These are phyloP conservation scores for Mycocentrospora acerina DNA, from an alignment of 2,329 filamentous ascomycete genomes.

Conservation along the genomic window DNA sequence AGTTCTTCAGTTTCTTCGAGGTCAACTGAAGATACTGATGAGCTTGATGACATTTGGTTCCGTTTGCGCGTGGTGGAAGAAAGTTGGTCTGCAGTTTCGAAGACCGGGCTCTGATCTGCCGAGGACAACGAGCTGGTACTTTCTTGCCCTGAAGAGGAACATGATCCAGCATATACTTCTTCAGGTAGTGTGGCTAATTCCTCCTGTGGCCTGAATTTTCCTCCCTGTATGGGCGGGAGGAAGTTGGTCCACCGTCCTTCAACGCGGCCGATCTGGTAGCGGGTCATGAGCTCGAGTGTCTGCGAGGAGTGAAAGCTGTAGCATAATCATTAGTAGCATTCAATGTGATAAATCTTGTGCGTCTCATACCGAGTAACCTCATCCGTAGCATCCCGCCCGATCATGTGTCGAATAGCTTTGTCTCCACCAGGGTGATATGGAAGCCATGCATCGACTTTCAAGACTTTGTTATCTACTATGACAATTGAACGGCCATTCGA, in stretches of 20 bases:
- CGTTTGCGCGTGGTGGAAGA: slow-evolving; percentile 39
- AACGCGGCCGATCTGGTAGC: slow-evolving; percentile 80
- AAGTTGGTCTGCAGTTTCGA: slow-evolving; percentile 54
- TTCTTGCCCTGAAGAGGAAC: slow-evolving; percentile 27
- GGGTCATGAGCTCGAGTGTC: slow-evolving; percentile 73
- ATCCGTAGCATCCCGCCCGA: slow-evolving; percentile 90
- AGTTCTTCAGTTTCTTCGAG: slow-evolving; percentile 39
- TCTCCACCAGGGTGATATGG: slow-evolving; percentile 90
- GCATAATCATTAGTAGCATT: slow-evolving; percentile 6
- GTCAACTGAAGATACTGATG: slow-evolving; percentile 59
- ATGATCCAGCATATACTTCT: slow-evolving; percentile 25
- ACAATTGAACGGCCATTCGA: slow-evolving; percentile 77
- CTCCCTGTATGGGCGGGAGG: slow-evolving; percentile 86
- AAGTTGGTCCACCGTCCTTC: slow-evolving; percentile 86
- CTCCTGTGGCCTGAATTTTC: slow-evolving; percentile 64
- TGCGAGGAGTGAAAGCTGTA: slow-evolving; percentile 77
- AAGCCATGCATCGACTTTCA: slow-evolving; percentile 88
- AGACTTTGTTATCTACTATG: slow-evolving; percentile 76
- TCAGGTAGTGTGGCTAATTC: slow-evolving; percentile 41
- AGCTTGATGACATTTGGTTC: slow-evolving; percentile 54
- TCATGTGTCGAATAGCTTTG: slow-evolving; percentile 89
- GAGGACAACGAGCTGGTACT: slow-evolving; percentile 50
- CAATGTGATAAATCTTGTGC: neutral
- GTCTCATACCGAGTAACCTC: slow-evolving; percentile 80
- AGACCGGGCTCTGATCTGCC: slow-evolving; percentile 58